A percentile compares a stretch with the other conserved stretches of the same genome.
Conservation (phyloP, 2,329 filamentous ascomycete genomes). For the Ustulina deusta region DNA sequence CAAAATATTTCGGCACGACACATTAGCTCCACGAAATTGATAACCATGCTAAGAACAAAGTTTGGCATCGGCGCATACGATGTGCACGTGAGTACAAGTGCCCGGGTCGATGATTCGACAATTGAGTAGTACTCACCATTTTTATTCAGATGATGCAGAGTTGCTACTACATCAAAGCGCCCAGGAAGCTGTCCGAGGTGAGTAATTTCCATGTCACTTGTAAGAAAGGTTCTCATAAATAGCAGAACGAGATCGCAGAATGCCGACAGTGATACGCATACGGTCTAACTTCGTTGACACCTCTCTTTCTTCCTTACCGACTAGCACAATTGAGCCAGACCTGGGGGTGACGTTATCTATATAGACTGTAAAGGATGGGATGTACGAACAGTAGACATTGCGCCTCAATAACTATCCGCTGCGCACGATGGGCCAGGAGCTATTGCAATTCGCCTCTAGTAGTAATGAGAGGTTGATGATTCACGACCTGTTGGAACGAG, state of each 20-base stretch:
- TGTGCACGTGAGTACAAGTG: background rate
- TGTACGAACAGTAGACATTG: background rate
- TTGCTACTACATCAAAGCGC: constrained; percentile 12
- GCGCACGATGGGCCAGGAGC: background rate
- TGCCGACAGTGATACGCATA: background rate
- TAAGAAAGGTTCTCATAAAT: background rate
- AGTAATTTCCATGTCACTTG: background rate
- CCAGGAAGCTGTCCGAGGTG: constrained; percentile 14
- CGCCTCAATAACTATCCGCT: background rate
- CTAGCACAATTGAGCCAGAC: background rate
- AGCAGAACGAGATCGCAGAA: background rate
- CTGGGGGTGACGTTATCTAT: no score
- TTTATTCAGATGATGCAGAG: constrained; percentile 8
- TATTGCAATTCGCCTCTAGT: background rate
- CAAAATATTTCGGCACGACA: constrained; percentile 3
- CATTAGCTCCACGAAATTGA: constrained; percentile 9
- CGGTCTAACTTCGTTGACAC: background rate
- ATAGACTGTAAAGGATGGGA: background rate
- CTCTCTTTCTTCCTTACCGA: no score
- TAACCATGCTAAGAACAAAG: constrained; percentile 7
- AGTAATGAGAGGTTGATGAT: background rate
- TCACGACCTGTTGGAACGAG: background rate
- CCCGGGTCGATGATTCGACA: background rate
- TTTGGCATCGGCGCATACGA: constrained; percentile 22
- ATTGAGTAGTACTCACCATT: background rate